Percentiles rank a stretch among this genome's conserved stretches.
Evolutionary conservation across 2,329 filamentous ascomycete genomes (phyloP).

Genomic region (Fulvia fulva): DNA sequence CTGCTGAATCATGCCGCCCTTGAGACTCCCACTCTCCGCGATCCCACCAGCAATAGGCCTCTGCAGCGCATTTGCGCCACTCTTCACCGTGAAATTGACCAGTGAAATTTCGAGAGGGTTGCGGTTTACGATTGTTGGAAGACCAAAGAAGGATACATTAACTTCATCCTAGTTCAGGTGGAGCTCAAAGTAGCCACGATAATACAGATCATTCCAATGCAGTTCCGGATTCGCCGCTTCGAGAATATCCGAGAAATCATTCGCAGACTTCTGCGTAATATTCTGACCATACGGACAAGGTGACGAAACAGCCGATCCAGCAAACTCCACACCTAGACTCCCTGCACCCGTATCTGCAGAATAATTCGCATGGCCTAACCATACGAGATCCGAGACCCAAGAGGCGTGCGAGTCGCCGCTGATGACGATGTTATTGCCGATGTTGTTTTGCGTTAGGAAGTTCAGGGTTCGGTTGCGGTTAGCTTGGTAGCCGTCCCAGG

Average conservation of each 20-base stretch:
- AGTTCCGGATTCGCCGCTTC: slow-evolving; percentile 57
- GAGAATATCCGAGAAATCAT: slow-evolving; percentile 45
- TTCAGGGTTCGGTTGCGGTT: slow-evolving; percentile 69
- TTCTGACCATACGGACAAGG: slow-evolving; percentile 57
- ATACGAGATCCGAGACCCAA: slow-evolving; percentile 50
- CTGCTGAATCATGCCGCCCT: slow-evolving; percentile 41
- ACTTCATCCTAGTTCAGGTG: slow-evolving; percentile 55
- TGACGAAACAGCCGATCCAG: slow-evolving; percentile 63
- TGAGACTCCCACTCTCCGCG: slow-evolving; percentile 56
- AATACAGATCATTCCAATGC: slow-evolving; percentile 71
- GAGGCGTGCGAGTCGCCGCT: slow-evolving; percentile 66
- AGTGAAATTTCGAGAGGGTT: slow-evolving; percentile 63
- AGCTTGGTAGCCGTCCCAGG: slow-evolving; percentile 63
- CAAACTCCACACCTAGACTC: slow-evolving; percentile 49
- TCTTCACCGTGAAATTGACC: slow-evolving; percentile 65
- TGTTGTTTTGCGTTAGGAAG: slow-evolving; percentile 63
- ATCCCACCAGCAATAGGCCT: slow-evolving; percentile 48
- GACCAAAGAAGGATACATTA: slow-evolving; percentile 62
- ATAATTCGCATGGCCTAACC: slow-evolving; percentile 40
- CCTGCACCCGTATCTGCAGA: slow-evolving; percentile 39
- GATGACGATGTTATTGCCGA: slow-evolving; percentile 69
- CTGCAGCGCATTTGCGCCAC: slow-evolving; percentile 57
- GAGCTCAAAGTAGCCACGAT: slow-evolving; percentile 68
- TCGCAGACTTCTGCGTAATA: slow-evolving; percentile 51
- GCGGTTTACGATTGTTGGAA: slow-evolving; percentile 55